Evolutionary conservation across 495 filamentous ascomycete species (phyloP), one percentile per base, ranked within the genome.

Genomic region (Chaetomium tenue): DNA sequence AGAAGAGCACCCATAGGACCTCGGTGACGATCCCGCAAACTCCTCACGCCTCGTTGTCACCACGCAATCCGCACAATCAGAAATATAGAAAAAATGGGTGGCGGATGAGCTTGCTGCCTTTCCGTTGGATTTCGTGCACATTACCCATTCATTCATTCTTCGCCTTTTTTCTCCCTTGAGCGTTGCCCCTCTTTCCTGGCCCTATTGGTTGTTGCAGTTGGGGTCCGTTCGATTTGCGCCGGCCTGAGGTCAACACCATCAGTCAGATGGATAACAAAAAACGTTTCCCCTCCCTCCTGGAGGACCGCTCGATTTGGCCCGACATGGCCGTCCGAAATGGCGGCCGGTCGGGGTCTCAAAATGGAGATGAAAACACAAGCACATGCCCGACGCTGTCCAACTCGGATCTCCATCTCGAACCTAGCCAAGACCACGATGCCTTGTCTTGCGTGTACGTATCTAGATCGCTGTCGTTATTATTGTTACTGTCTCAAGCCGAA

Each of bases 1-100:
- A 46, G 42, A 30, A 33, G 55, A 53, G 56, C 68, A 70, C 69
- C 65, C 71, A 65, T 58, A 40, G 39, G 39, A 40, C 66, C 20
- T 65, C 48, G 58, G 69, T 71, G 69, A 69, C 66, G 59, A 40
- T 67, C 61, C 42, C 48, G 42, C 56, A 55, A 59, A 40, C 39
- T 44, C 46, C 58, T 22, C 48, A 58, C 46, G 66, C 64, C 63
- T 63, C 68, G 53, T 60, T 50, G 63, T 18, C 67, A 25, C 23
- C 62, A 20, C 53, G 46, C 58, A 59, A 51, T 44, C 37, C 40
- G 6, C 52, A 11, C 9, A 26, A 30, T 4, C 54, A 40, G 30
- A 61, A 64, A 60, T 69, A 72, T 71, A 74, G 71, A 70, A 72
- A 74, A 73, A 74, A 72, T 72, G 69, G 66, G 68, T 75, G 73